These are phyloP conservation scores for Hymenoscyphus repandus DNA, from an alignment of 2,329 filamentous ascomycete species.

Conservation along the genomic window DNA sequence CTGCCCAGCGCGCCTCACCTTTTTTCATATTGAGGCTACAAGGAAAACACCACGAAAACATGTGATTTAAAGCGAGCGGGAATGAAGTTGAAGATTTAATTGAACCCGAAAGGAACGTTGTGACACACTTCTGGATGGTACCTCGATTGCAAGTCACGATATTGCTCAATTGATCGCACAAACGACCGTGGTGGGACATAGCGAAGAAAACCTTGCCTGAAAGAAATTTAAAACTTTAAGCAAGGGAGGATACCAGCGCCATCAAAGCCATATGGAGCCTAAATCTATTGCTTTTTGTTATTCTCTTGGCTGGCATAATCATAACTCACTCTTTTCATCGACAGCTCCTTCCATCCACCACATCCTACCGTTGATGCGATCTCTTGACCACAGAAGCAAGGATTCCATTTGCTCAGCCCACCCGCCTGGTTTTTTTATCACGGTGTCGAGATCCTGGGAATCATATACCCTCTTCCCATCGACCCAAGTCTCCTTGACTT, in stretches of 20 bases:
- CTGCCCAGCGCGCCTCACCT: too few species aligned
- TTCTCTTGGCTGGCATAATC: neutral
- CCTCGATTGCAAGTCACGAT: too few species aligned
- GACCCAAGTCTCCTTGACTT: conserved; percentile 64
- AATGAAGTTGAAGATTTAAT: neutral
- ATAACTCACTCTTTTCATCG: neutral
- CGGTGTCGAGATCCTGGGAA: neutral
- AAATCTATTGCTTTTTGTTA: too few species aligned
- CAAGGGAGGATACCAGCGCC: too few species aligned
- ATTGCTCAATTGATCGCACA: too few species aligned
- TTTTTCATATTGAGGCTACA: too few species aligned
- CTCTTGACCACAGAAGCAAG: neutral
- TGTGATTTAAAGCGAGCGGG: neutral
- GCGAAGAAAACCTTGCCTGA: too few species aligned
- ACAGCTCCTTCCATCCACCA: neutral
- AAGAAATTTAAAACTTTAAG: too few species aligned
- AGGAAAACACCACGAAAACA: neutral
- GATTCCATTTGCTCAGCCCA: neutral
- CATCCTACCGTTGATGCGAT: neutral
- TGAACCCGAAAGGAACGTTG: too few species aligned
- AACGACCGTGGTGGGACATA: too few species aligned
- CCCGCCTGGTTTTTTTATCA: neutral
- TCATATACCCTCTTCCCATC: conserved; percentile 39
- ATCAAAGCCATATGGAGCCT: too few species aligned
- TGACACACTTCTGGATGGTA: too few species aligned